phyloP scores from a whole-genome alignment of 305 asterid genomes.

The Fraxinus velutina region DNA sequence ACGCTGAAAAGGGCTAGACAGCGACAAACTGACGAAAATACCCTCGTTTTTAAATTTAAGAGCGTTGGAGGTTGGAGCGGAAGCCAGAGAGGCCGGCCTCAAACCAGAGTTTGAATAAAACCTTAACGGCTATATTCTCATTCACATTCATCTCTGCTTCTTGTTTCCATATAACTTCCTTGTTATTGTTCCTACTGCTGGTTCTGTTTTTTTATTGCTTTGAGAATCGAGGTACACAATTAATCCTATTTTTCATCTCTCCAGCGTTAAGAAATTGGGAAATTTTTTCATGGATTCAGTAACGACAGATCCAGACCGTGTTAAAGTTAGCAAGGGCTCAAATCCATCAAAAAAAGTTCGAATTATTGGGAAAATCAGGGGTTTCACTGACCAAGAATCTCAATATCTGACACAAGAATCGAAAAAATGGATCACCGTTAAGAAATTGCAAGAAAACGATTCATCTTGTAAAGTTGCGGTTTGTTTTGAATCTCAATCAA shows the following conservation, averaged over 20 bases:
- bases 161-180: not conserved
- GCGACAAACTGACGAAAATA: not conserved
- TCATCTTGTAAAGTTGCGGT: conserved; percentile 35
- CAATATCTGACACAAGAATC: conserved; percentile 28
- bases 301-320: conserved; percentile 17
- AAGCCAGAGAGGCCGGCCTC: not conserved
- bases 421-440: conserved; percentile 49
- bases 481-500: conserved; percentile 38
- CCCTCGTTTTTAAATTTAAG: not conserved
- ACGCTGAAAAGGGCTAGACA: not conserved
- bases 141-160: not conserved
- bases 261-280: not conserved
- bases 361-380: conserved; percentile 56
- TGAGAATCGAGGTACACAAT: not conserved
- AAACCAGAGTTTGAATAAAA: not conserved
- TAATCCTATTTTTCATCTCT: not conserved
- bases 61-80: not conserved
- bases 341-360: conserved; percentile 40
- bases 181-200: not conserved
- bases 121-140: not conserved
- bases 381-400: conserved; percentile 39
- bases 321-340: conserved; percentile 19
- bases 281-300: conserved; percentile 17
- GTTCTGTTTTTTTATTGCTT: not conserved
- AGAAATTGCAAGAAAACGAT: conserved; percentile 27